Evolutionary conservation across 2,329 filamentous ascomycete genomes (phyloP), one percentile per base, ranked within the genome.

Genomic region (Westerdykella sp.): DNA sequence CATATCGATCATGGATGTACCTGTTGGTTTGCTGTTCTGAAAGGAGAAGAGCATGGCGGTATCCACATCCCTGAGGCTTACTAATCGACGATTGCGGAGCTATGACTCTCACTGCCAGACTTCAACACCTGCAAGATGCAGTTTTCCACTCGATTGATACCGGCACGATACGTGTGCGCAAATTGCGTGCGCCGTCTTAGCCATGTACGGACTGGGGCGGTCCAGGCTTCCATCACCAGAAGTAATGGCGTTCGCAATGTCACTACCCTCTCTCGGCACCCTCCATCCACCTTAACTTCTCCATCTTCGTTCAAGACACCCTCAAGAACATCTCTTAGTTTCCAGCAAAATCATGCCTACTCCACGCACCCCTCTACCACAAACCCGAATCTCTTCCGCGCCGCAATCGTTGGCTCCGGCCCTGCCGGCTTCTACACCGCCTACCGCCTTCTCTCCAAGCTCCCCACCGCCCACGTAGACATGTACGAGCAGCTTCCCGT

Each of bases 401-500:
- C 97, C 66, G 93, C 91, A 46, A 79, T 97, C 49, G 80, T 97
- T 54, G 93, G 91, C 40, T 96, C 93, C 22, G 93, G 93, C 1
- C 93, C 93, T 1, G 93, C 93, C 11, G 93, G 93, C 2, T 98
- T 97, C 73, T 98, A 98, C 64, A 87, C 91, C 1, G 84, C 93
- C 1, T 87, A 93, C 59, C 80, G 89, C 45, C 77, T 95, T 43
- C 83, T 97, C 75, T 78, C 79, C 42, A 87, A 83, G 57, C 75
- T 93, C 31, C 74, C 81, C 16, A 73, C 83, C 61, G 82, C 84
- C 0, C 76, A 79, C 40, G 78, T 98, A 16, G 91, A 97, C 68
- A 97, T 98, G 91, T 98, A 95, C 62, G 93, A 98, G 69, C 81
- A 87, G 22, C 71, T 97, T 32, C 93, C 93, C 0, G 89, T 95